phyloP scores from a whole-genome alignment of 805 yeast genomes.

The Sungouiozyma ichnusensis region DNA sequence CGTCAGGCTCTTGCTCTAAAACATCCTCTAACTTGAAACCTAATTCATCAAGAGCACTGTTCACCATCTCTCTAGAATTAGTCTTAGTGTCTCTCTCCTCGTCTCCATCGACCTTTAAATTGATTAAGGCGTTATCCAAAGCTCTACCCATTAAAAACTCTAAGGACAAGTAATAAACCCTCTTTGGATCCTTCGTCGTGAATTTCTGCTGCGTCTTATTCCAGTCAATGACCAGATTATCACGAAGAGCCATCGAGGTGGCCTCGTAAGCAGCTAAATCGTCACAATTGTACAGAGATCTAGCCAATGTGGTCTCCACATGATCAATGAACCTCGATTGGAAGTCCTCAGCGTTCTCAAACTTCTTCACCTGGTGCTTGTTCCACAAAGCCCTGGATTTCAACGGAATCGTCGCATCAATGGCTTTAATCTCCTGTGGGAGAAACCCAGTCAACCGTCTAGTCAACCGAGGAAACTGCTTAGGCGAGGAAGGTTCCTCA shows the following conservation, averaged over 20 bases:
- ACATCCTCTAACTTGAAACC: conserved; percentile 86
- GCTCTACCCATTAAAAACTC: conserved; percentile 95
- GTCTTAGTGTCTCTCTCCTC: conserved; percentile 7
- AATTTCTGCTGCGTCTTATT: conserved; percentile 86
- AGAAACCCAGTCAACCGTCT: conserved; percentile 84
- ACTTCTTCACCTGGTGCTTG: conserved; percentile 48
- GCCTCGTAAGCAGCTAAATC: conserved; percentile 89
- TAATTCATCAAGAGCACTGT: conserved; percentile 49
- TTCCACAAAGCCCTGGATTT: conserved; percentile 71
- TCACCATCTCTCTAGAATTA: conserved; percentile 42
- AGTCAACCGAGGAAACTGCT: conserved; percentile 37
- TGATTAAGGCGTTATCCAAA: conserved; percentile 84
- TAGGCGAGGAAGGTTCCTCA: conserved; percentile 27
- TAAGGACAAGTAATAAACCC: conserved; percentile 76
- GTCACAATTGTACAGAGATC: conserved; percentile 87
- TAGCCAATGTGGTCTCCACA: conserved; percentile 85
- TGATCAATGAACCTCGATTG: conserved; percentile 65
- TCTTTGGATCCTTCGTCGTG: conserved; percentile 70
- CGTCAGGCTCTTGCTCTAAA: conserved; percentile 80
- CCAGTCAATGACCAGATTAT: conserved; percentile 77
- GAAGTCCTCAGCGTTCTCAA: conserved; percentile 43
- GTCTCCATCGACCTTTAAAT: conserved; percentile 40
- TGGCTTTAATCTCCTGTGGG: conserved; percentile 76
- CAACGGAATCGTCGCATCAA: conserved; percentile 73
- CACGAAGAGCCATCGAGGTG: conserved; percentile 67